Conservation (phyloP, 371 early-diverging fungal genomes). For the Encephalitozoon romaleae region DNA sequence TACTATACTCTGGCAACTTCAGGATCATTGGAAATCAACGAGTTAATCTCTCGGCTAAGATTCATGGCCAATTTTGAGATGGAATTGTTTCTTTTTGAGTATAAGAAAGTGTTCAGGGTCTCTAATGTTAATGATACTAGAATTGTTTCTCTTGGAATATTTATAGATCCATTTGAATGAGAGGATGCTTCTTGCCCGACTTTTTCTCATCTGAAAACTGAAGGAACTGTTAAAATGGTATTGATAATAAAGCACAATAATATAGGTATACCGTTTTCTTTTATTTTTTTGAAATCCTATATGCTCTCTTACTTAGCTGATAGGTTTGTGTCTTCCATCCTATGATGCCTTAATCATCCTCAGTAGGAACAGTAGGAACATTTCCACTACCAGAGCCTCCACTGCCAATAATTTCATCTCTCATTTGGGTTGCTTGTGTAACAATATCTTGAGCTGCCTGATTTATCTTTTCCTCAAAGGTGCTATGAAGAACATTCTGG, state of each 20-base stretch:
- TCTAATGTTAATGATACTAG: conserved; percentile 2
- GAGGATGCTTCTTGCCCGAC: no score
- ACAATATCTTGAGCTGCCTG: not conserved
- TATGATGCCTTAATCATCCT: no score
- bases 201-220: not conserved
- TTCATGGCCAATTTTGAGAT: conserved; percentile 48
- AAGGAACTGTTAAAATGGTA: not conserved
- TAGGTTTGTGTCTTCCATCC: no score
- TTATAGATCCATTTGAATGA: conserved; percentile 23
- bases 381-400: not conserved
- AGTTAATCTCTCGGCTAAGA: conserved; percentile 23
- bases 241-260: no score
- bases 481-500: not conserved
- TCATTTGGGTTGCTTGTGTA: not conserved
- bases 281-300: not conserved
- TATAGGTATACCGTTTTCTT: not conserved
- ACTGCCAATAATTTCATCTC: not conserved
- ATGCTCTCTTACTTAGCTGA: no score
- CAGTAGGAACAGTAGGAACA: no score
- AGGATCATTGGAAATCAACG: conserved; percentile 31
- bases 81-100: conserved; percentile 34
- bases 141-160: conserved; percentile 20
- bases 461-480: not conserved
- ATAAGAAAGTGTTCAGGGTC: conserved; percentile 39
- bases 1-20: conserved; percentile 21